phyloP scores from a whole-genome alignment of 176 grass and related monocot genomes.

The Oryza brachyantha region DNA sequence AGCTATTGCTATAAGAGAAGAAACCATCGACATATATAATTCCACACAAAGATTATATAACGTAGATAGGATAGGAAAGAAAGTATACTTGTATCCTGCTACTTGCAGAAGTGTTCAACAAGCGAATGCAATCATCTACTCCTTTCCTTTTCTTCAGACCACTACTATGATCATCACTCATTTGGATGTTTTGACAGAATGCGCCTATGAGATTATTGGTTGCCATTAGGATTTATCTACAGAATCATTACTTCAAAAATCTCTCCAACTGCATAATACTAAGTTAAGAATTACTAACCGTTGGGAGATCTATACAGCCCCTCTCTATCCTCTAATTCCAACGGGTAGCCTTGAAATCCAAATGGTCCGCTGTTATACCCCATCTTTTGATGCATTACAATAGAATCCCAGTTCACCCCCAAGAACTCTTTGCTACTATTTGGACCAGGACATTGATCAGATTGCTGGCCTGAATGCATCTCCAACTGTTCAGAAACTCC shows the following conservation, averaged over 20 bases:
- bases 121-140: slow-evolving; percentile 23
- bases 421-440: slow-evolving; percentile 48
- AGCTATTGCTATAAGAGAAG: slow-evolving; percentile 18
- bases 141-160: slow-evolving; percentile 63
- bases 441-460: slow-evolving; percentile 42
- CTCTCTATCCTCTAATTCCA: slow-evolving; percentile 38
- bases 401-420: slow-evolving; percentile 58
- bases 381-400: slow-evolving; percentile 58
- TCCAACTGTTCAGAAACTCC: slow-evolving; percentile 27
- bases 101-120: slow-evolving; percentile 31
- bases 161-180: slow-evolving; percentile 46
- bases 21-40: slow-evolving; percentile 6
- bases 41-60: background rate
- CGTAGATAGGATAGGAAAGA: background rate
- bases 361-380: slow-evolving; percentile 51
- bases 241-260: slow-evolving; percentile 10
- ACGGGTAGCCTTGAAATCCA: slow-evolving; percentile 51
- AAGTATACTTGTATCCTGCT: slow-evolving; percentile 42
- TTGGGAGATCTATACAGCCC: slow-evolving; percentile 43
- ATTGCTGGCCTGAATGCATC: slow-evolving; percentile 72
- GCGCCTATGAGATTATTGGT: slow-evolving; percentile 4
- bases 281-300: slow-evolving; percentile 42
- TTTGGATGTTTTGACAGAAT: slow-evolving; percentile 54
- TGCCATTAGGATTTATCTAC: slow-evolving; percentile 17
- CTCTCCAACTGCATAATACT: background rate